Evolutionary conservation across 768 basidiomycete genomes (phyloP).

Genomic region (Boletus patriciae): DNA sequence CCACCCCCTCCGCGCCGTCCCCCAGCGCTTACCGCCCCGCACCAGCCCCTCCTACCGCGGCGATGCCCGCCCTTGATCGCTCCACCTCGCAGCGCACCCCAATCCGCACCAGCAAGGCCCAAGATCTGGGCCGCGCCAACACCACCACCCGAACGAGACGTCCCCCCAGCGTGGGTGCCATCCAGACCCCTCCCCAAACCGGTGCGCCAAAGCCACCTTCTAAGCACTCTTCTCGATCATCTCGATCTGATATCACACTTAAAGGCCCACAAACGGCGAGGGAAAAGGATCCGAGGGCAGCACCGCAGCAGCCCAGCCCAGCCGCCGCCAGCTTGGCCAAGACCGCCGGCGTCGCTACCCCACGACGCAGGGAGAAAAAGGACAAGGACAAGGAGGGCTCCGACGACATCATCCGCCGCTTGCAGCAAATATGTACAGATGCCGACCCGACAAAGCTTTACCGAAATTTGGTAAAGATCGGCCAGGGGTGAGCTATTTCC

Average conservation of each 20-base stretch:
- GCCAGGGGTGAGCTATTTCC: constrained; percentile 75
- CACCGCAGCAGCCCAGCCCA: constrained; percentile 52
- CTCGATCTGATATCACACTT: constrained; percentile 56
- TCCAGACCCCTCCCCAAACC: constrained; percentile 29
- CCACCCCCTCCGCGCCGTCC: constrained; percentile 34
- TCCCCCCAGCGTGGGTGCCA: constrained; percentile 42
- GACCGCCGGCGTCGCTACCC: constrained; percentile 71
- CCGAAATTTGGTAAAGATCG: constrained; percentile 92
- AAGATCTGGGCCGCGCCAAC: constrained; percentile 58
- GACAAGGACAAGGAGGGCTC: constrained; percentile 74
- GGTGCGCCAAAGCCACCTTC: constrained; percentile 37
- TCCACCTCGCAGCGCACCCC: constrained; percentile 84
- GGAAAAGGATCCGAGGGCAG: constrained; percentile 38
- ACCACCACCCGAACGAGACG: constrained; percentile 68
- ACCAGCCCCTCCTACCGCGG: constrained; percentile 66
- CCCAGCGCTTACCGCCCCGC: constrained; percentile 67
- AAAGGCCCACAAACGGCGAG: constrained; percentile 40
- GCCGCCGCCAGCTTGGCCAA: constrained; percentile 68
- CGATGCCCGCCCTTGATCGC: constrained; percentile 75
- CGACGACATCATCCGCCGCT: constrained; percentile 85
- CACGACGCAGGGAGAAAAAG: constrained; percentile 85
- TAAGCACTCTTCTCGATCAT: constrained; percentile 58
- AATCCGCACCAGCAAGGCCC: constrained; percentile 45
- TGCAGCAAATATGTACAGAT: constrained; percentile 95
- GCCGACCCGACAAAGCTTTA: constrained; percentile 96